Evolutionary conservation across 148 eudicot genomes (phyloP), one percentile per base, ranked within the genome.

Genomic region (Amaranthus cruentus): DNA sequence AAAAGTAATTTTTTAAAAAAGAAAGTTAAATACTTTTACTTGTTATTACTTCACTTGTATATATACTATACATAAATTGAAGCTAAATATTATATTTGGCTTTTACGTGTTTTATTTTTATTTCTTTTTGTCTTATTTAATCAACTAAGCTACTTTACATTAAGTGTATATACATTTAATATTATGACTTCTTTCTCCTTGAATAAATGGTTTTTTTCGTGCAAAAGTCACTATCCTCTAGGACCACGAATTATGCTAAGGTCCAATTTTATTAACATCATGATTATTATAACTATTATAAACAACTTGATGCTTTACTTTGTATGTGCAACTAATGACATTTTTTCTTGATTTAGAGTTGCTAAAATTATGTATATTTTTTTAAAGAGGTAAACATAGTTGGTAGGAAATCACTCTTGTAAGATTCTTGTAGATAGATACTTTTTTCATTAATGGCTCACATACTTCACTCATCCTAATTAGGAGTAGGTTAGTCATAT

Each of bases 191-290:
- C 44, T 50, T 18, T 2, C 6, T 50, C 4, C 56, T 67, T 67
- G 47, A 47, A 3, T 2, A 60, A 18, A 28, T 46, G 52, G 0
- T 5, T 13, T 47, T 47, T 47, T 43, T 67, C 38, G 6, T 66
- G 68, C 9, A 4, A 12, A 50, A 50, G 71, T 51, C 57, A 28
- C 47, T 68, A 28, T 52, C 71, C 8, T n/a, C 9, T 67, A 47
- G 71, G 71, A 51, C 71, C 71, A 28, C 57, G 52, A 68, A 50
- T 68, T 52, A 66, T 51, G 51, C 55, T 50, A 68, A 18, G 47
- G 3, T 28, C 58, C 57, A 52, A 21, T 50, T 15, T 52, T 28
- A 38, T 52, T 51, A 68, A 68, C 58, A 18, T 50, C 70, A 67
- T 15, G 46, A 67, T 49, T 67, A 67, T 49, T 67, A 18, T 49